phyloP scores from a whole-genome alignment of 208 protist genomes.

The Vickermania ingenoplastis region DNA sequence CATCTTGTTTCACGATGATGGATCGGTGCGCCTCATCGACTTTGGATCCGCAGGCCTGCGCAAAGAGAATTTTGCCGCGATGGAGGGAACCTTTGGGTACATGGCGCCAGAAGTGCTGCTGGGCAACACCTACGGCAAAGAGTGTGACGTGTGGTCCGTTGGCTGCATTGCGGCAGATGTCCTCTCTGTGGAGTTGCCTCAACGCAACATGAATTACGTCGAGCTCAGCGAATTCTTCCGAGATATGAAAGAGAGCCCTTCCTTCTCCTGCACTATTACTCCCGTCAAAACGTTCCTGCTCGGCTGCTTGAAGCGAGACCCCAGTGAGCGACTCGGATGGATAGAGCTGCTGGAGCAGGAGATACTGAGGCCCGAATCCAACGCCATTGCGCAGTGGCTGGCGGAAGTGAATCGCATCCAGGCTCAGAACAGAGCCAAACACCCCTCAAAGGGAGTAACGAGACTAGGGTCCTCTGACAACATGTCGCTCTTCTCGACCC shows the following conservation, averaged over 20 bases:
- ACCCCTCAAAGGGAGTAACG: background rate
- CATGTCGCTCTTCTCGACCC: background rate
- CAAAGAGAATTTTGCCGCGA: slow-evolving; percentile 26
- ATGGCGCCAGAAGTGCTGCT: slow-evolving; percentile 89
- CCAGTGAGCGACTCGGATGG: slow-evolving; percentile 24
- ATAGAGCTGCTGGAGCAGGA: slow-evolving; percentile 43
- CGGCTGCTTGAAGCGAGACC: slow-evolving; percentile 51
- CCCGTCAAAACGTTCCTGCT: slow-evolving; percentile 42
- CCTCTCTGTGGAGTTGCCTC: slow-evolving; percentile 41
- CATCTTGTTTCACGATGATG: slow-evolving; percentile 54
- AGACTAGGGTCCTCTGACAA: background rate
- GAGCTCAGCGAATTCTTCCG: slow-evolving; percentile 71
- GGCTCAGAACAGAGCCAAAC: background rate
- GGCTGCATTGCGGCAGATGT: slow-evolving; percentile 91
- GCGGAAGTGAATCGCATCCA: background rate
- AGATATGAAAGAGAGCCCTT: slow-evolving; percentile 29
- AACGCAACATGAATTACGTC: slow-evolving; percentile 39
- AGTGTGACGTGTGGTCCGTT: slow-evolving; percentile 93
- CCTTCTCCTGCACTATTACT: slow-evolving; percentile 45
- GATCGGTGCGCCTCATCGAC: slow-evolving; percentile 61
- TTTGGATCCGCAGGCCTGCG: slow-evolving; percentile 73
- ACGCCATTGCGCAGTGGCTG: background rate
- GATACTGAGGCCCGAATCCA: slow-evolving; percentile 11
- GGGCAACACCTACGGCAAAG: slow-evolving; percentile 78
- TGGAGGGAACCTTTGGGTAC: slow-evolving; percentile 81